A percentile compares a stretch with the other conserved stretches of the same genome.
phyloP scores from a whole-genome alignment of 352 stramenopile genomes.

The Phytophthora sp. region DNA sequence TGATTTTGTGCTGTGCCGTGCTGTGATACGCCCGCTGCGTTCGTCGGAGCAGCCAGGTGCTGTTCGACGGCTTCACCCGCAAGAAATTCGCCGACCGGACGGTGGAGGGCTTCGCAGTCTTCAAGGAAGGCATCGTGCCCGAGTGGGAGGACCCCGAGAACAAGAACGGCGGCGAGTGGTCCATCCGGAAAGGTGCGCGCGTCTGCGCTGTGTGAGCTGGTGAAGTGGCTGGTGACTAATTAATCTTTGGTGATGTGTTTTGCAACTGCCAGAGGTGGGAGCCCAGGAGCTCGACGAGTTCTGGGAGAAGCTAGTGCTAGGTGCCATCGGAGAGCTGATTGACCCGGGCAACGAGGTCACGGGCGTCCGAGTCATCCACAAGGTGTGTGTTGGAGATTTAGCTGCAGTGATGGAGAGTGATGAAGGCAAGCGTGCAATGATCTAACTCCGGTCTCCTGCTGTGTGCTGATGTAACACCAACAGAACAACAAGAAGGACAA shows the following conservation, averaged over 20 bases:
- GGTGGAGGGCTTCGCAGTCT: constrained; percentile 94
- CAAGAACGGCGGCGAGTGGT: constrained; percentile 89
- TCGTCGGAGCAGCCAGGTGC: constrained; percentile 52
- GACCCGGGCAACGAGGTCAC: constrained; percentile 89
- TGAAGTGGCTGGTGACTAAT: neutral
- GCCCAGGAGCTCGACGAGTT: constrained; percentile 84
- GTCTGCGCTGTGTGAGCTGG: neutral
- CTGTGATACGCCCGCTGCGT: neutral
- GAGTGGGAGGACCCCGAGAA: constrained; percentile 93
- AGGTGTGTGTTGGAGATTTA: constrained; percentile 44
- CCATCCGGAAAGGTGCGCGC: constrained; percentile 70
- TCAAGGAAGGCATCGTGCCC: constrained; percentile 90
- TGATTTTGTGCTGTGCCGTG: constrained; percentile 1
- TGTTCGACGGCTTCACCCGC: constrained; percentile 82
- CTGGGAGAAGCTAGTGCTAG: constrained; percentile 91
- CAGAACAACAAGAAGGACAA: constrained; percentile 91
- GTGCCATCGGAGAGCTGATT: constrained; percentile 90
- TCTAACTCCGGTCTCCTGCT: neutral
- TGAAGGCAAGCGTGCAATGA: neutral
- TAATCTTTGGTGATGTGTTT: neutral
- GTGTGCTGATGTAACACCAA: neutral
- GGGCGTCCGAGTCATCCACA: constrained; percentile 92
- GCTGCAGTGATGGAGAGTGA: neutral
- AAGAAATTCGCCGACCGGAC: constrained; percentile 93
- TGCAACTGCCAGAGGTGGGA: constrained; percentile 55